Percentiles rank a stretch among this genome's conserved stretches.
These are phyloP conservation scores for Hibiscus tridactylites DNA, from an alignment of 345 rosid genomes.

Conservation along the genomic window DNA sequence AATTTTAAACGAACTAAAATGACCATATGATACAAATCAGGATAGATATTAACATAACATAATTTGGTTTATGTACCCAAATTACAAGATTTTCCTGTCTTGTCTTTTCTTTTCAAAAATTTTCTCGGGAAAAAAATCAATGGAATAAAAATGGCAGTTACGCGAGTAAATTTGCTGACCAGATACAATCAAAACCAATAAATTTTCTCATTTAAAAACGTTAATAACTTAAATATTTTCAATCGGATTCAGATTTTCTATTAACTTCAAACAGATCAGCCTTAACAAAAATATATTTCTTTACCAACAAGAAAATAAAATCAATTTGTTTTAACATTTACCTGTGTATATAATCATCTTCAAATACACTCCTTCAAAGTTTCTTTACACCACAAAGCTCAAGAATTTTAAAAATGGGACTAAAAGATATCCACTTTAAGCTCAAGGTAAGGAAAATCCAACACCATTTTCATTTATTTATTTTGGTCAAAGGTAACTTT, in stretches of 20 bases:
- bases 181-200: slow-evolving; percentile 18
- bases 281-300: not conserved
- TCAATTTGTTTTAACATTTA: not conserved
- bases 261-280: slow-evolving; percentile 11
- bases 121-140: not conserved
- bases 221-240: slow-evolving; percentile 1
- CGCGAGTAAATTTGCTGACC: slow-evolving; percentile 19
- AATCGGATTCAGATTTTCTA: not conserved
- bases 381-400: not conserved
- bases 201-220: slow-evolving; percentile 17
- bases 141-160: slow-evolving; percentile 14
- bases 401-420: slow-evolving; percentile 26
- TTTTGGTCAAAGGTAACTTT: not conserved
- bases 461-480: not conserved
- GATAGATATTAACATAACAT: not conserved
- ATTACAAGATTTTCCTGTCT: not conserved
- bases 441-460: slow-evolving; percentile 34
- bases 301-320: not conserved
- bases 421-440: slow-evolving; percentile 42
- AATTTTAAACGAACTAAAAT: too few relatives aligned
- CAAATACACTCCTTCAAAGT: not conserved
- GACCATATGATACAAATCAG: too few relatives aligned
- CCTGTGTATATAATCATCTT: too few relatives aligned
- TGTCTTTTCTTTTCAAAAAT: not conserved
- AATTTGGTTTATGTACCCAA: not conserved